Conservation (phyloP, 257 asterid genomes). For the Salvia rosmarinus region DNA sequence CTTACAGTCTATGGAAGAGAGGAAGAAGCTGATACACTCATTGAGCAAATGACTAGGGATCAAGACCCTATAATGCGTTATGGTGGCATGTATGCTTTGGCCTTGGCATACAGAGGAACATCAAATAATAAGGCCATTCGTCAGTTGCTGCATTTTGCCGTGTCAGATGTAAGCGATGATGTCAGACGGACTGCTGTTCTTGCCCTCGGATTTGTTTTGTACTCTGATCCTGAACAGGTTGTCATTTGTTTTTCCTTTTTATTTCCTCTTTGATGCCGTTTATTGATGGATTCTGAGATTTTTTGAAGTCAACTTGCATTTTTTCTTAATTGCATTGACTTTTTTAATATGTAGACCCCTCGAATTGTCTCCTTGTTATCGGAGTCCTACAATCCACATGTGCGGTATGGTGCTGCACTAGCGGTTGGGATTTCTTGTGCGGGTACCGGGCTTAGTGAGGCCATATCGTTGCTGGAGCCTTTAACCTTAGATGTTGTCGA, state of each 20-base stretch:
- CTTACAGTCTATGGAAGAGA: slow-evolving; percentile 98
- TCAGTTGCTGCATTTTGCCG: slow-evolving; percentile 94
- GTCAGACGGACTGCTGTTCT: slow-evolving; percentile 96
- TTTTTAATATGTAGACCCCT: slow-evolving; percentile 66
- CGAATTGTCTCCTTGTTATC: slow-evolving; percentile 85
- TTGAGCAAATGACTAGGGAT: slow-evolving; percentile 97
- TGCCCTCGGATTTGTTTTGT: slow-evolving; percentile 94
- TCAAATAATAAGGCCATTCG: slow-evolving; percentile 94
- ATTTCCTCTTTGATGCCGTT: slow-evolving; percentile 5
- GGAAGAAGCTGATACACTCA: slow-evolving; percentile 91
- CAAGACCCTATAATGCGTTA: slow-evolving; percentile 96
- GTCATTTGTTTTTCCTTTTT: not conserved
- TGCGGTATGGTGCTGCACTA: slow-evolving; percentile 93
- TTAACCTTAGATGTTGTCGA: slow-evolving; percentile 90
- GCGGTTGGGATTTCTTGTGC: slow-evolving; percentile 99
- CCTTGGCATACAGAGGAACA: slow-evolving; percentile 96
- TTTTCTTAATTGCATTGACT: slow-evolving; percentile 25
- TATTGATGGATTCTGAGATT: not conserved
- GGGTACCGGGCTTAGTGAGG: slow-evolving; percentile 93
- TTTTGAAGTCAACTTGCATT: not conserved
- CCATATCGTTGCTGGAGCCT: slow-evolving; percentile 93
- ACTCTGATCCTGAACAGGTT: slow-evolving; percentile 96
- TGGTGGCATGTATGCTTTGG: slow-evolving; percentile 99
- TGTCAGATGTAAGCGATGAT: slow-evolving; percentile 95
- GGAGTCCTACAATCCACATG: slow-evolving; percentile 97